A percentile compares a stretch with the other conserved stretches of the same genome.
phyloP scores from a whole-genome alignment of 169 alveolate genomes.

The Ichthyophthirius multifiliis region DNA sequence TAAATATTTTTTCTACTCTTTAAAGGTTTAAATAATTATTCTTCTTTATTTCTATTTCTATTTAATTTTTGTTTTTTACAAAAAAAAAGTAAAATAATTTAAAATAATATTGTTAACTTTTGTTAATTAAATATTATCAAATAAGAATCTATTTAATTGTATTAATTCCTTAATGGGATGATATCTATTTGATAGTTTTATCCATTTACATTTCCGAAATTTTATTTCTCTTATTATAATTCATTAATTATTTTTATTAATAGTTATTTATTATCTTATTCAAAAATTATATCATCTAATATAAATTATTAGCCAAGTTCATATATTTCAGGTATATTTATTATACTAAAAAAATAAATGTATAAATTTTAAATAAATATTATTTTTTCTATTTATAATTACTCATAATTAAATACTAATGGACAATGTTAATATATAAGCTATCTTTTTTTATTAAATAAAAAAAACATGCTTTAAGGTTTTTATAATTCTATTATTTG shows the following conservation, averaged over 20 bases:
- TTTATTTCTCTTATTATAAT: not conserved
- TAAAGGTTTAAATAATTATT: too few relatives aligned
- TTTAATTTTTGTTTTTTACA: not conserved
- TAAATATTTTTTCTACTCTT: slow-evolving; percentile 4
- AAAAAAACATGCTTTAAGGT: not conserved
- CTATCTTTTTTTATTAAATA: not conserved
- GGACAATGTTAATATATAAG: not conserved
- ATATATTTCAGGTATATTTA: not conserved
- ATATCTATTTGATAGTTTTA: not conserved
- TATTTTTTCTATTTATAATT: not conserved
- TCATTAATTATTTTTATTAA: not conserved
- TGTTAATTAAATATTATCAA: not conserved
- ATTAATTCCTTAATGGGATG: not conserved
- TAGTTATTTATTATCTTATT: not conserved
- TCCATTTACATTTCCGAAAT: not conserved
- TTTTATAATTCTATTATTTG: not conserved
- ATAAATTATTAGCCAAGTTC: not conserved
- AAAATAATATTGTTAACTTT: not conserved
- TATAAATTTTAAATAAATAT: not conserved
- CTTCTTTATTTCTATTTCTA: too few relatives aligned
- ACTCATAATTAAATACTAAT: not conserved
- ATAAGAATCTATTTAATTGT: not conserved
- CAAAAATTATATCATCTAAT: not conserved
- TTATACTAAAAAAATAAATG: not conserved
- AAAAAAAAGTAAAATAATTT: too few relatives aligned